Evolutionary conservation across 805 yeast genomes (phyloP).

Genomic region (Wilhelminamyces savonicus): DNA sequence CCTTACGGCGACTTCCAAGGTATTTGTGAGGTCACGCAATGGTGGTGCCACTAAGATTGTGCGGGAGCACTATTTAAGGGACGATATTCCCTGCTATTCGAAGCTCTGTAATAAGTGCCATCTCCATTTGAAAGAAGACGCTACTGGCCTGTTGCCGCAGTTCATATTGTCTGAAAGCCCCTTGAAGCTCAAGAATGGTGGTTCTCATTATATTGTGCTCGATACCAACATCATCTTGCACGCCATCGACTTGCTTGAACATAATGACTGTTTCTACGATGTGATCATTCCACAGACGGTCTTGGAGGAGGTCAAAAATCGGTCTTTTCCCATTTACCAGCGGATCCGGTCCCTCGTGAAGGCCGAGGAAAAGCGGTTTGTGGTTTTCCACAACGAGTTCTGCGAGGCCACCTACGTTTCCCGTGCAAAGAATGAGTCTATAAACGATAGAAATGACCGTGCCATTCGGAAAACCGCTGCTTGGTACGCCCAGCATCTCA

Average conservation of each 20-base stretch:
- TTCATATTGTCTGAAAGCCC: constrained; percentile 67
- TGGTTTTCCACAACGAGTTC: constrained; percentile 92
- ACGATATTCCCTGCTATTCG: constrained; percentile 89
- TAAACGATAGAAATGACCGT: constrained; percentile 87
- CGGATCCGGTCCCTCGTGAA: constrained; percentile 74
- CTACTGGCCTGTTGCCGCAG: constrained; percentile 58
- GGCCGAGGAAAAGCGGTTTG: constrained; percentile 72
- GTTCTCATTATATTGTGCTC: constrained; percentile 74
- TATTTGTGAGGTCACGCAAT: constrained; percentile 82
- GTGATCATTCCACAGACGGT: constrained; percentile 95
- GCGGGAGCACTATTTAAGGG: constrained; percentile 87
- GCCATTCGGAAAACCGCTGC: constrained; percentile 71
- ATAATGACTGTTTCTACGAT: constrained; percentile 69
- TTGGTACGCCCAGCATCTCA: constrained; percentile 70
- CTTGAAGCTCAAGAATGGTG: constrained; percentile 37
- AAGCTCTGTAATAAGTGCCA: constrained; percentile 60
- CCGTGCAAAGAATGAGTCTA: constrained; percentile 60
- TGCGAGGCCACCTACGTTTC: constrained; percentile 60
- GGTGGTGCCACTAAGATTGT: constrained; percentile 90
- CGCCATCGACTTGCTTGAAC: constrained; percentile 87
- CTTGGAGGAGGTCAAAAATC: constrained; percentile 84
- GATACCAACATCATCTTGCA: constrained; percentile 86
- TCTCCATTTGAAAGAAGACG: constrained; percentile 49
- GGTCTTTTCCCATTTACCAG: constrained; percentile 82
- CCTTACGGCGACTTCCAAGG: constrained; percentile 72